Evolutionary conservation across 345 rosid species (phyloP), one percentile per base, ranked within the genome.

Genomic region (Citrus sinensis): DNA sequence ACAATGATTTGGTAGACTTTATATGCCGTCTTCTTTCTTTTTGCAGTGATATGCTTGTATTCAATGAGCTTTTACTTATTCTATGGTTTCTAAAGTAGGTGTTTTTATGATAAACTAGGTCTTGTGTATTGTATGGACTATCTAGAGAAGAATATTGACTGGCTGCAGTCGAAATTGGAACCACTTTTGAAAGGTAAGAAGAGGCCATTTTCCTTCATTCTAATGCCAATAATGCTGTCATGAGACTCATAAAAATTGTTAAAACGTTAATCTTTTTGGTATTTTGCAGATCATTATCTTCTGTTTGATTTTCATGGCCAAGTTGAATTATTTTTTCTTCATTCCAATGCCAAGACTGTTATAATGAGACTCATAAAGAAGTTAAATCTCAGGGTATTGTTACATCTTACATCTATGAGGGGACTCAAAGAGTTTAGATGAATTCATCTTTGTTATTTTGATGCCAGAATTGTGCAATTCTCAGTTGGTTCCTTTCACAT

Each of bases 221-320:
- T 65, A 17, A 34, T 34, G 24, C 69, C 5, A 65, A 7, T 4
- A 34, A 64, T 64, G 42, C 24, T 64, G 42, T 64, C n/a, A 3
- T 3, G 13, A 64, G 24, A 64, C 68, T 19, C 24, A 19, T 19
- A 34, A 65, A 4, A 42, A 39, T 32, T 32, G 51, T 20, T 61
- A 51, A 51, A 63, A 46, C 64, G 5, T 71, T 85, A 78, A 80
- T 29, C 20, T 6, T 8, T 67, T 83, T 58, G 29, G 62, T 74
- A 80, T 49, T 76, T 80, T 89, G 88, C 94, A 94, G 99, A 94
- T 80, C 97, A 93, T 85, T 94, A 94, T 86, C 86, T 94, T 79
- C 95, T 93, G 75, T 93, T 97, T 82, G 98, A 94, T 87, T 94
- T 97, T 83, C 98, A 98, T 77, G 97, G 98, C 73, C 99, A 92